These are phyloP conservation scores for Verticillium isaacii DNA, from an alignment of 2,329 filamentous ascomycete species.

Conservation along the genomic window DNA sequence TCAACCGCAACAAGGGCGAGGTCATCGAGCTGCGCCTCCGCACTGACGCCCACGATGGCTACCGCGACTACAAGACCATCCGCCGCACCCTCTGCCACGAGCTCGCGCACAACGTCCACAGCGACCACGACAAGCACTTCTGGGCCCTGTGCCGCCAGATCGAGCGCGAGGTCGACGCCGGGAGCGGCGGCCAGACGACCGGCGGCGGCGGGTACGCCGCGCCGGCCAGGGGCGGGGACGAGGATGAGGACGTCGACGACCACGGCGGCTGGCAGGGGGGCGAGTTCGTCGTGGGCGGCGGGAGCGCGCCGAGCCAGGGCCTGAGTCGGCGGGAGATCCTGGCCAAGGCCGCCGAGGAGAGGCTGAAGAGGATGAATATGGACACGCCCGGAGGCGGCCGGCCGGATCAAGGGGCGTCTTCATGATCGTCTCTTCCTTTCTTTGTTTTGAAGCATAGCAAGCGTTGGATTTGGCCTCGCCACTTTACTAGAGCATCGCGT, in stretches of 20 bases:
- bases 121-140: constrained; percentile 79
- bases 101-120: constrained; percentile 84
- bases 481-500: neutral
- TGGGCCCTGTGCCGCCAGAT: constrained; percentile 87
- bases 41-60: constrained; percentile 94
- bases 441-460: neutral
- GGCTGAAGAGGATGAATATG: constrained; percentile 41
- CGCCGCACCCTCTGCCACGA: constrained; percentile 92
- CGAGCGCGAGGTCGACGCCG: constrained; percentile 76
- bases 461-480: neutral
- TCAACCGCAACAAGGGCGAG: constrained; percentile 85
- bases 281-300: constrained; percentile 67
- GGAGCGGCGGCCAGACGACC: constrained; percentile 65
- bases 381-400: constrained; percentile 17
- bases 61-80: constrained; percentile 87
- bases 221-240: constrained; percentile 41
- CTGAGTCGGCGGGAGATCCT: constrained; percentile 69
- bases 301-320: constrained; percentile 38
- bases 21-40: constrained; percentile 85
- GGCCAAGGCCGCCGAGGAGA: constrained; percentile 68
- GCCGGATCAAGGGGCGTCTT: constrained; percentile 7
- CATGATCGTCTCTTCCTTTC: neutral
- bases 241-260: constrained; percentile 54
- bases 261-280: constrained; percentile 75
- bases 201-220: constrained; percentile 68